A percentile compares a stretch with the other conserved stretches of the same genome.
Evolutionary conservation across 2,329 filamentous ascomycete species (phyloP).

Genomic region (Xylariaceae sp.): DNA sequence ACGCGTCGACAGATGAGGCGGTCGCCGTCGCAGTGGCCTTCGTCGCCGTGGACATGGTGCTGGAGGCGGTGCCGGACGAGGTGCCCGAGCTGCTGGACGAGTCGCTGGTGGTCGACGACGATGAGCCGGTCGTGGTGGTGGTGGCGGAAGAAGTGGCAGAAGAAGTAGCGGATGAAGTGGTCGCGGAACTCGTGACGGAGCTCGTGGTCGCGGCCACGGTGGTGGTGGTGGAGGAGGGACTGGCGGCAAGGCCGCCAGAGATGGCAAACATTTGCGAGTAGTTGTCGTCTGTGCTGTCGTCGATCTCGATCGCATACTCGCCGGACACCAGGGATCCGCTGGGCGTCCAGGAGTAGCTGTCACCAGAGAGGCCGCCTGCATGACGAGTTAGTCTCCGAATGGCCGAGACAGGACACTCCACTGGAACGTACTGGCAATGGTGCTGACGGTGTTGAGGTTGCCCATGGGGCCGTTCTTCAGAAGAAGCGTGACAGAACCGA

Average conservation of each 20-base stretch:
- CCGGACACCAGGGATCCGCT: constrained; percentile 28
- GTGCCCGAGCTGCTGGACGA: constrained; percentile 1
- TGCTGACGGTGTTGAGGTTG: constrained; percentile 28
- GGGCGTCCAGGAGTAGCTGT: constrained; percentile 32
- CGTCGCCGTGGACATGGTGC: constrained; percentile 1
- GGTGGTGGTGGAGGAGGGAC: constrained; percentile 7
- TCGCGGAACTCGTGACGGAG: constrained; percentile 9
- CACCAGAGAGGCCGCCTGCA: constrained; percentile 26
- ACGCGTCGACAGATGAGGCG: constrained; percentile 7
- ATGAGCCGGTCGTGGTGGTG: constrained; percentile 2
- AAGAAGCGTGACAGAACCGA: constrained; percentile 34
- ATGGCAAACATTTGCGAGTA: constrained; percentile 35
- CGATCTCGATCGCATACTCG: constrained; percentile 39
- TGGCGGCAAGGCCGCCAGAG: constrained; percentile 17
- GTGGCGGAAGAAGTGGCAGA: constrained; percentile 9
- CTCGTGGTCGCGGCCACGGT: constrained; percentile 9
- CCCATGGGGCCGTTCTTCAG: constrained; percentile 30
- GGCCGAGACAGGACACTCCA: background rate
- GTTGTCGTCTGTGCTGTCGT: constrained; percentile 33
- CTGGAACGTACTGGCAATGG: constrained; percentile 30
- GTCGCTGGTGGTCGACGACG: constrained; percentile 1
- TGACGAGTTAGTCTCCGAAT: constrained; percentile 6
- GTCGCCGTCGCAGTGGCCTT: constrained; percentile 5
- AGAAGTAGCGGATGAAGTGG: constrained; percentile 2
- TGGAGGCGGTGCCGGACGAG: background rate